A percentile compares a stretch with the other conserved stretches of the same genome.
Evolutionary conservation across 805 yeast genomes (phyloP).

Genomic region (Tetrapisispora fleetii): DNA sequence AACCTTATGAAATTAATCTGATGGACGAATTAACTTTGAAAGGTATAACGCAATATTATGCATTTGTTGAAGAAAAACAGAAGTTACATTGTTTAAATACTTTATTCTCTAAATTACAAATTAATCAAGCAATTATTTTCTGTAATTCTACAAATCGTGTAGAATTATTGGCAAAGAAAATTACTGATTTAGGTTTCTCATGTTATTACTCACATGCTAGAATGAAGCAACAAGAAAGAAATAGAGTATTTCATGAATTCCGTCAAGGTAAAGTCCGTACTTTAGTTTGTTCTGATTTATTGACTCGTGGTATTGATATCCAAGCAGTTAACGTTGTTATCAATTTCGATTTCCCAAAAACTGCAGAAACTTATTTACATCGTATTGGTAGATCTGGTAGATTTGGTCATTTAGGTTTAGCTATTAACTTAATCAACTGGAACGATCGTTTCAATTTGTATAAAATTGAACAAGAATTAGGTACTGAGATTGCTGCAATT

Average conservation of each 20-base stretch:
- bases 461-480: constrained; percentile 93
- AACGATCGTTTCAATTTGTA: constrained; percentile 88
- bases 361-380: constrained; percentile 94
- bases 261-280: constrained; percentile 97
- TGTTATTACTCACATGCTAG: constrained; percentile 95
- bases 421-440: constrained; percentile 94
- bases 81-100: constrained; percentile 94
- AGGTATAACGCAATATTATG: constrained; percentile 95
- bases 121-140: constrained; percentile 93
- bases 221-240: constrained; percentile 96
- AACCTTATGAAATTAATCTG: constrained; percentile 90
- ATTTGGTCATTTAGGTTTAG: constrained; percentile 96
- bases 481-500: constrained; percentile 94
- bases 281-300: constrained; percentile 89
- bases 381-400: constrained; percentile 99
- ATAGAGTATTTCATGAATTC: constrained; percentile 96
- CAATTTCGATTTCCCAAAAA: constrained; percentile 96
- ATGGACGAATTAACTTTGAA: constrained; percentile 96
- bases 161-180: constrained; percentile 88
- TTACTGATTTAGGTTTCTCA: constrained; percentile 91
- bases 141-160: constrained; percentile 96
- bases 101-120: constrained; percentile 83
- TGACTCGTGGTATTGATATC: constrained; percentile 97
- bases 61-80: constrained; percentile 96
- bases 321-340: constrained; percentile 98